Percentiles rank a stretch among this genome's conserved stretches.
phyloP scores from a whole-genome alignment of 1,284 basidiomycete genomes.

The Leucoagaricus sp. region DNA sequence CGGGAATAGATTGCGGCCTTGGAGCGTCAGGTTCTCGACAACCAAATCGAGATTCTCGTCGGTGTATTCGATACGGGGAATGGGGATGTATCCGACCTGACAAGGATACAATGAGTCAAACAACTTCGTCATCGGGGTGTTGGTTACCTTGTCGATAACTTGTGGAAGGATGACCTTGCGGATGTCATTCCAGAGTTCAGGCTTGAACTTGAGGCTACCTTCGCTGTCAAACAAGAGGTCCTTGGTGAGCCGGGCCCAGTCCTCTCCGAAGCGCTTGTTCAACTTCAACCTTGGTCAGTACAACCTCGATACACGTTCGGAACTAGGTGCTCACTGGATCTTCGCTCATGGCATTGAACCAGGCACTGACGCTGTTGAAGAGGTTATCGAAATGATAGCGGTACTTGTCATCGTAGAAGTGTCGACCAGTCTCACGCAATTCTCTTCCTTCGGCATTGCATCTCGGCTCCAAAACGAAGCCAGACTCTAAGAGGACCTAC shows the following conservation, averaged over 20 bases:
- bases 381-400: slow-evolving; percentile 81
- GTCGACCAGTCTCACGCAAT: slow-evolving; percentile 69
- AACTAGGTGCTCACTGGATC: slow-evolving; percentile 56
- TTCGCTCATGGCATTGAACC: slow-evolving; percentile 83
- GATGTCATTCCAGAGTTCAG: slow-evolving; percentile 85
- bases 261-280: slow-evolving; percentile 65
- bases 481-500: slow-evolving; percentile 80
- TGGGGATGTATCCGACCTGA: slow-evolving; percentile 86
- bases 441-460: slow-evolving; percentile 64
- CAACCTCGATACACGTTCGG: neutral
- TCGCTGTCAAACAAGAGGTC: slow-evolving; percentile 86
- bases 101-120: neutral
- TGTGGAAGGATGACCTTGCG: slow-evolving; percentile 81
- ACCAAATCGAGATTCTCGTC: slow-evolving; percentile 86
- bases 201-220: slow-evolving; percentile 90
- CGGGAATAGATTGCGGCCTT: slow-evolving; percentile 82
- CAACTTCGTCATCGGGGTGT: too few relatives aligned
- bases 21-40: slow-evolving; percentile 90
- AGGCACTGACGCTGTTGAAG: slow-evolving; percentile 69
- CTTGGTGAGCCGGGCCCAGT: slow-evolving; percentile 82
- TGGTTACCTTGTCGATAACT: slow-evolving; percentile 65
- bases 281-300: slow-evolving; percentile 29
- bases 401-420: slow-evolving; percentile 87
- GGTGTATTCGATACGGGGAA: slow-evolving; percentile 91
- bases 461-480: slow-evolving; percentile 84